These are phyloP conservation scores for Thamnidium elegans DNA, from an alignment of 192 early-diverging fungal species.

Conservation along the genomic window DNA sequence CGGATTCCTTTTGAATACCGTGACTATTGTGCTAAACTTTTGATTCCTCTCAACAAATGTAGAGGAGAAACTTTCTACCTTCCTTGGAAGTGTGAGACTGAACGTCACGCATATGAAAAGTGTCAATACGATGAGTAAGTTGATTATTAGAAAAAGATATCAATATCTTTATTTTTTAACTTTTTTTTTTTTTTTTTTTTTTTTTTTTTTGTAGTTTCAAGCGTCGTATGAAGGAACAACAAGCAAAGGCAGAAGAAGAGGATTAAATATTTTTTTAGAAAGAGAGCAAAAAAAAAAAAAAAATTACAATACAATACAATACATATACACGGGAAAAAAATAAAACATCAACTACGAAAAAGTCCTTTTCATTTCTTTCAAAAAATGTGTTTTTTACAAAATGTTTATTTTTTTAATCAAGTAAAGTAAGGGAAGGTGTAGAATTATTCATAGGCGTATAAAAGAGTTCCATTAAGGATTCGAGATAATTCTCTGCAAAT, in stretches of 20 bases:
- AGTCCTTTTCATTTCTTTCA: too few relatives aligned
- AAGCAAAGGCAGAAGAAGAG: slow-evolving; percentile 32
- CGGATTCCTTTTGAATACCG: slow-evolving; percentile 83
- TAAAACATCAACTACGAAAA: neutral
- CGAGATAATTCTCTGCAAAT: slow-evolving; percentile 69
- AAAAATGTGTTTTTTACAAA: neutral
- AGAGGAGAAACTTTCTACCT: slow-evolving; percentile 78
- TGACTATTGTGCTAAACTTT: slow-evolving; percentile 92
- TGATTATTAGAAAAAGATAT: neutral
- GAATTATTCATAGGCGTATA: neutral
- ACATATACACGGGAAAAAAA: neutral
- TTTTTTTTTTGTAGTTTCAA: slow-evolving; percentile 27
- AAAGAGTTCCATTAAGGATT: slow-evolving; percentile 37
- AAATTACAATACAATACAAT: slow-evolving; percentile 4
- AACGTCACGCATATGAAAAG: slow-evolving; percentile 86
- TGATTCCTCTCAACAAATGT: slow-evolving; percentile 91
- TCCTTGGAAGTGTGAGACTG: slow-evolving; percentile 93
- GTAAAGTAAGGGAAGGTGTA: neutral
- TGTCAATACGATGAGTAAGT: slow-evolving; percentile 94
- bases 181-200: neutral
- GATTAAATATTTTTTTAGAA: slow-evolving; percentile 18
- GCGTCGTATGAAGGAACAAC: slow-evolving; percentile 35
- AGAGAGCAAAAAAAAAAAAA: neutral
- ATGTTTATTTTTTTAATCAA: neutral
- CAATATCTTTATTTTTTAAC: neutral